Base-by-base conservation (phyloP, 108 stramenopile species). In the Mediolabrus comicus region DNA sequence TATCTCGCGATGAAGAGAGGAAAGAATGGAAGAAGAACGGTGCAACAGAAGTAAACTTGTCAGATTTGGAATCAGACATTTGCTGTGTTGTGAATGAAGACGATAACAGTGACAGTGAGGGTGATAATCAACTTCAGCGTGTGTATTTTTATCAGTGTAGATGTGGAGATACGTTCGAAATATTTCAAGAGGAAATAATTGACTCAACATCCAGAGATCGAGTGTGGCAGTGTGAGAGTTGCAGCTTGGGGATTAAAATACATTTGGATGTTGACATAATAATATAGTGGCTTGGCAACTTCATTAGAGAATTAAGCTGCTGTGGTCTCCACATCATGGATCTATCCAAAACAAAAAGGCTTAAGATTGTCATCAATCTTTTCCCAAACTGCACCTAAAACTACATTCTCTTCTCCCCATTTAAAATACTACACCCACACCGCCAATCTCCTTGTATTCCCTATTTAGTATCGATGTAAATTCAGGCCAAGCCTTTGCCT, bases 361-460 rank as follows among this genome's bases (percentile, higher is more conserved):
- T 13, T 12, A 25, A 36, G 32, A 32, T 33, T 34, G 26, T 27
- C 27, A 25, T 41, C 62, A 46, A 43, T 27, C 39, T 46, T 4
- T 25, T 19, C 39, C 62, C 43, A 16, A 27, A 13, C 38, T 29
- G 14, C 25, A 29, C 22, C 41, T 25, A 26, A 28, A 29, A 59
- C 34, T 49, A 13, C 31, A 39, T 16, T 30, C 11, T 33, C 24
- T 39, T 17, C 16, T 30, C 41, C 39, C 57, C 6, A 24, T 19
- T 85, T 89, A 93, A 78, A 85, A 88, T 38, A 91, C 86, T 36
- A 90, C 88, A 66, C 93, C 93, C 52, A 90, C 86, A 52, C 93
- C 93, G 46, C 79, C 77, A 43, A 94, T 81, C 55, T 88, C 88
- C 46, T 84, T 84, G 43, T 86, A 94, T 41, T 94, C 87, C 81